Conservation (phyloP, 345 rosid genomes). For the Atalantia buxifolia region DNA sequence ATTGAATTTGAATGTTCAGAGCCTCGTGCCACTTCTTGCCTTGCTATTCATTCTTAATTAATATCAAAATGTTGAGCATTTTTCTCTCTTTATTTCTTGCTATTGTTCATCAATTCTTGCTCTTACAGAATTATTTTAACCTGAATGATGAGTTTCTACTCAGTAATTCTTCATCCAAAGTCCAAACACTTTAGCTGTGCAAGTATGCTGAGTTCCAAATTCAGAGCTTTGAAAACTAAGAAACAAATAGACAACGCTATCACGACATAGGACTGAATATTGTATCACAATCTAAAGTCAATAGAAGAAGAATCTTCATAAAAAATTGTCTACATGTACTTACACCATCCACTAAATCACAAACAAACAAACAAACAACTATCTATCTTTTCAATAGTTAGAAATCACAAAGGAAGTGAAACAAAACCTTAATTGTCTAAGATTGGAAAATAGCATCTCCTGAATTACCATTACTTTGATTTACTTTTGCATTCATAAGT, state of each 20-base stretch:
- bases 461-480: constrained; percentile 14
- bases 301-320: not conserved
- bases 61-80: too few relatives aligned
- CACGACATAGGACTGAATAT: not conserved
- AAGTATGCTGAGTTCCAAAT: not conserved
- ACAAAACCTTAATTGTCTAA: not conserved
- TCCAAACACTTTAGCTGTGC: not conserved
- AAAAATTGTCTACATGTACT: not conserved
- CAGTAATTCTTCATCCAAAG: not conserved
- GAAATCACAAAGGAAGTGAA: not conserved
- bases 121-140: too few relatives aligned
- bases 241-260: not conserved
- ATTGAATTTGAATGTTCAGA: too few relatives aligned
- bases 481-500: constrained; percentile 18
- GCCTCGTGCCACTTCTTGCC: too few relatives aligned
- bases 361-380: not conserved
- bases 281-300: not conserved
- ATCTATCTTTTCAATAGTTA: not conserved
- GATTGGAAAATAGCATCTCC: constrained; percentile 6
- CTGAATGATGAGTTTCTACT: too few relatives aligned
- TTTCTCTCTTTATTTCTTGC: too few relatives aligned
- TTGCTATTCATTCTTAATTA: too few relatives aligned
- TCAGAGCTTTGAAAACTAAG: not conserved
- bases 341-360: constrained; percentile 8
- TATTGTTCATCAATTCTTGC: too few relatives aligned